phyloP scores from a whole-genome alignment of 257 asterid genomes.

The Jasminum sambac region DNA sequence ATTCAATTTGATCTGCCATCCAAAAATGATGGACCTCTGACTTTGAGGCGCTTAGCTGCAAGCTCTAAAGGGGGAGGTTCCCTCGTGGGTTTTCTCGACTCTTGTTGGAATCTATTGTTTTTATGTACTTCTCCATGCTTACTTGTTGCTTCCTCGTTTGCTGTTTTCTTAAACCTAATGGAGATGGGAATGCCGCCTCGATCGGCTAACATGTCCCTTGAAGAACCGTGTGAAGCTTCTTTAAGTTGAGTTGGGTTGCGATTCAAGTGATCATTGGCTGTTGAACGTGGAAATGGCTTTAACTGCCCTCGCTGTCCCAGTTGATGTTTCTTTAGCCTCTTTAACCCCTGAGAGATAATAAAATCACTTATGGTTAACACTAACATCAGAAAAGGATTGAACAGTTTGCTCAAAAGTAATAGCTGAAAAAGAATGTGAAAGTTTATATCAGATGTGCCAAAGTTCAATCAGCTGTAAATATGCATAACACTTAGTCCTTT shows the following conservation, averaged over 20 bases:
- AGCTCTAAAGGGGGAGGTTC: constrained; percentile 42
- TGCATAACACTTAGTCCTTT: not conserved
- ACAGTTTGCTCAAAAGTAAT: constrained; percentile 7
- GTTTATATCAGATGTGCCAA: not conserved
- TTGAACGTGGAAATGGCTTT: constrained; percentile 34
- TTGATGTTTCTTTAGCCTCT: constrained; percentile 66
- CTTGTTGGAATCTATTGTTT: constrained; percentile 31
- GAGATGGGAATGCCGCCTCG: constrained; percentile 50
- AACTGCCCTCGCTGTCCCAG: constrained; percentile 41
- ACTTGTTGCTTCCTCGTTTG: constrained; percentile 33
- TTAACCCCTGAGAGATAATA: constrained; percentile 46
- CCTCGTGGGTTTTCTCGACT: constrained; percentile 36
- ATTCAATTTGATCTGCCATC: constrained; percentile 44
- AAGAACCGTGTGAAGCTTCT: constrained; percentile 33
- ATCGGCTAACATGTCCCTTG: constrained; percentile 36
- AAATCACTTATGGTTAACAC: constrained; percentile 10
- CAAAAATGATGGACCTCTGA: constrained; percentile 68
- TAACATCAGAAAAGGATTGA: not conserved
- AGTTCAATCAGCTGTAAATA: not conserved
- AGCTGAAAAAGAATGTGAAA: not conserved
- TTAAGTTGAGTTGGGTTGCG: constrained; percentile 29
- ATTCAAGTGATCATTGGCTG: constrained; percentile 23
- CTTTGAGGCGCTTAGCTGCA: constrained; percentile 68
- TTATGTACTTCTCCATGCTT: constrained; percentile 33
- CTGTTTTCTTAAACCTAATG: constrained; percentile 56